Percentiles rank a stretch among this genome's conserved stretches.
Evolutionary conservation across 1,139 yeast genomes (phyloP).

Genomic region (Pichia sp.): DNA sequence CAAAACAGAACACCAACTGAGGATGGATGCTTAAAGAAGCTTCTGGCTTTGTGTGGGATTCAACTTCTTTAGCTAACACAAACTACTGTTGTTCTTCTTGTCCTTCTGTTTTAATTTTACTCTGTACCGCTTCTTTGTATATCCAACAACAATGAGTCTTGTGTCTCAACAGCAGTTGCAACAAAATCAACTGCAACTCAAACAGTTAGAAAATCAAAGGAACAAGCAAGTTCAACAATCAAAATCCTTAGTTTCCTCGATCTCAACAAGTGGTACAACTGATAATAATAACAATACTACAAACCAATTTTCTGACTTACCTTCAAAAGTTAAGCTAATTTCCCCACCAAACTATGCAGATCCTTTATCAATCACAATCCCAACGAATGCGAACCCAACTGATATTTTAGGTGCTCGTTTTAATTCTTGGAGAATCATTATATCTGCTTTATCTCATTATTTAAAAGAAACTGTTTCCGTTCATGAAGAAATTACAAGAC

Average conservation of each 20-base stretch:
- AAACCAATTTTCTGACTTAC: neutral
- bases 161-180: constrained; percentile 30
- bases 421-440: constrained; percentile 77
- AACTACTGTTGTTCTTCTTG: neutral
- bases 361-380: constrained; percentile 41
- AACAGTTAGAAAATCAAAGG: constrained; percentile 33
- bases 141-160: constrained; percentile 20
- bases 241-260: constrained; percentile 24
- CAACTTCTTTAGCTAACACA: too few relatives aligned
- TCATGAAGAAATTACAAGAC: constrained; percentile 82
- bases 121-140: neutral
- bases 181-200: constrained; percentile 30
- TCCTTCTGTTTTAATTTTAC: neutral
- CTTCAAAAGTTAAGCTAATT: neutral
- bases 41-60: neutral
- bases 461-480: constrained; percentile 75
- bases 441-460: constrained; percentile 67
- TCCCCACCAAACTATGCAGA: constrained; percentile 19
- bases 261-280: neutral
- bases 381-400: constrained; percentile 66
- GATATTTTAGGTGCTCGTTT: constrained; percentile 80
- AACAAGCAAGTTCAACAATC: constrained; percentile 33
- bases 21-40: neutral
- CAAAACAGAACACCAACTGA: neutral
- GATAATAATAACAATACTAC: neutral